Conservation (phyloP, 306 rosid genomes). For the Citrullus mucosospermus region DNA sequence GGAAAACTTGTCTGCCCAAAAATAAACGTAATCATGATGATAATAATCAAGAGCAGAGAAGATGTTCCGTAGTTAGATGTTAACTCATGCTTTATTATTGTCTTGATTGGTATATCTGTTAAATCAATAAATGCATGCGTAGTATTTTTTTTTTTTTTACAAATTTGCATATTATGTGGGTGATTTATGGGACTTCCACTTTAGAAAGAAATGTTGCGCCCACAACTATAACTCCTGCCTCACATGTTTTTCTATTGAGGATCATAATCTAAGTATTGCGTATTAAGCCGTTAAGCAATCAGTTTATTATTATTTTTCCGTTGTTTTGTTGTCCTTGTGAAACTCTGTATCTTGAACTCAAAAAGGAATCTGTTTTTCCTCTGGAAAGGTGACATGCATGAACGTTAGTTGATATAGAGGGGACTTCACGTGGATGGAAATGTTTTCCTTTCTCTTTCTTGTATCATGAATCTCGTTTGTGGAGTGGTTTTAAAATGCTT, state of each 20-base stretch:
- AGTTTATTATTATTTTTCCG: no score
- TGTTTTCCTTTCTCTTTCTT: background rate
- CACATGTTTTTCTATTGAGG: no score
- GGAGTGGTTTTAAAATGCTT: background rate
- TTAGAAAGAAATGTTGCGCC: no score
- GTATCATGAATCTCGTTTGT: background rate
- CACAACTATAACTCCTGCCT: no score
- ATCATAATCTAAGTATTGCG: no score
- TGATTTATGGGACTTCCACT: background rate
- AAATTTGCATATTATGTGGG: background rate
- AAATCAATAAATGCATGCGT: background rate
- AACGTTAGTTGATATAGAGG: background rate
- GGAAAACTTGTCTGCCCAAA: background rate
- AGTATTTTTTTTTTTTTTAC: background rate
- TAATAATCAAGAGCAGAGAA: background rate
- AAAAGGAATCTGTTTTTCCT: background rate
- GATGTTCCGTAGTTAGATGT: background rate
- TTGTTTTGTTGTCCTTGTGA: no score
- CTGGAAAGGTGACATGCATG: background rate
- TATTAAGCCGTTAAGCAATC: no score
- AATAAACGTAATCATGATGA: background rate
- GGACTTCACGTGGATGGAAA: background rate
- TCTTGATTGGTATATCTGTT: background rate
- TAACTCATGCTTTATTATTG: background rate
- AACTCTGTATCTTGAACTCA: background rate